phyloP scores from a whole-genome alignment of 495 filamentous ascomycete genomes.

The Penicillium pulvis region DNA sequence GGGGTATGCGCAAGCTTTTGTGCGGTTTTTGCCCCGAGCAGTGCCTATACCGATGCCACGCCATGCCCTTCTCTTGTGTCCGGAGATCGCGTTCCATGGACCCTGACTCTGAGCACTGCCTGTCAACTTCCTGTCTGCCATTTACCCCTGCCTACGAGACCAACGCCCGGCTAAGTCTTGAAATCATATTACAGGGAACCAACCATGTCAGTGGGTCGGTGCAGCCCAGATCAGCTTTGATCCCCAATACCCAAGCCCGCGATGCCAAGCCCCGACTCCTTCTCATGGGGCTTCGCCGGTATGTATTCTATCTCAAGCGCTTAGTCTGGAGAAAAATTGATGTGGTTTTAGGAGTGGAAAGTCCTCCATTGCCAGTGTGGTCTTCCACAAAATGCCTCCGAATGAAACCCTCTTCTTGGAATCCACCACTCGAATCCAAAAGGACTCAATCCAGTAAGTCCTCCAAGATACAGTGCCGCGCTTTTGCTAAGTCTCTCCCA shows the following conservation, averaged over 20 bases:
- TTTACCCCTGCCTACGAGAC: conserved; percentile 20
- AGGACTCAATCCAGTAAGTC: conserved; percentile 85
- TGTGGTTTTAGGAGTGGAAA: conserved; percentile 76
- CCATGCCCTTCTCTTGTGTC: conserved; percentile 19
- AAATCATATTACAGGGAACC: conserved; percentile 38
- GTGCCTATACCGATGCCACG: conserved; percentile 2
- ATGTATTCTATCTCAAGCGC: conserved; percentile 13
- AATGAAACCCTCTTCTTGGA: conserved; percentile 94
- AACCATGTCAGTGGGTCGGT: conserved; percentile 25
- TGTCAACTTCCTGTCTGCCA: conserved; percentile 9
- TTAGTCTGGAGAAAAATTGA: conserved; percentile 8
- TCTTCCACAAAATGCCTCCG: conserved; percentile 95
- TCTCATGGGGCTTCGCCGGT: conserved; percentile 96
- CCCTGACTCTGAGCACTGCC: conserved; percentile 4
- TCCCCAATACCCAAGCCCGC: conserved; percentile 37
- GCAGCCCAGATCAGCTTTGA: conserved; percentile 32
- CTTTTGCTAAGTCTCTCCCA: conserved; percentile 28
- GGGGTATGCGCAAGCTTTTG: conserved; percentile 4
- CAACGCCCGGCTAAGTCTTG: conserved; percentile 42
- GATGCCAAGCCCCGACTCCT: conserved; percentile 80
- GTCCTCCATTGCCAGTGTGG: conserved; percentile 95
- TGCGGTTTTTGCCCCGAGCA: not conserved
- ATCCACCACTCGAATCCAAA: conserved; percentile 88
- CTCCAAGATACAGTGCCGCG: not conserved
- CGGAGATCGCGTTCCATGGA: conserved; percentile 16